Base-by-base conservation (phyloP, 192 early-diverging fungal species). In the Coemansia sp. region DNA sequence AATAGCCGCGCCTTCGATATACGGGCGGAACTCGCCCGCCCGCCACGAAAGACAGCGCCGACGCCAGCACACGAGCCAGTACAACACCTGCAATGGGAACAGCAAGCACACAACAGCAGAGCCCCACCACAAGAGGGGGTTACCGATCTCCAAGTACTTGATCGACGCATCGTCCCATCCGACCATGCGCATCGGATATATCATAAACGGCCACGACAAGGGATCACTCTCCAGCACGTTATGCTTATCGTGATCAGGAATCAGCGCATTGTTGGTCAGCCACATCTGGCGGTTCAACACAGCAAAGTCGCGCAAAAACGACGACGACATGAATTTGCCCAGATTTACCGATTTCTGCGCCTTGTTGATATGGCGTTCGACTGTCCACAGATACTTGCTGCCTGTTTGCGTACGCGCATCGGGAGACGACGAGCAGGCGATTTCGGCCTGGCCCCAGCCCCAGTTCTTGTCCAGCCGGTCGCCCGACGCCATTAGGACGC, bases 371-470 rank as follows among this genome's bases (percentile, higher is more conserved):
- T 98, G 93, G 45, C 86, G 81, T 81, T 98, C 96, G 62, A 98
- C 69, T 69, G 95, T 97, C 96, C 96, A 98, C 77, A 89, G 87
- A 53, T 89, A 43, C 50, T 32, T 38, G 5, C 14, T 2, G 11
- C 37, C 56, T 2, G 17, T n/a, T 9, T 58, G 35, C 12, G 47
- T 11, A n/a, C 41, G 41, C 14, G 21, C 48, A 11, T 41, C 48
- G 22, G 22, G 14, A 23, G 22, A 25, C 11, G 45, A 5, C 58
- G 95, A 90, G 41, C 97, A 95, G 27, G 93, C 93, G 35, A 97
- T 88, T 63, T 99, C 94, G 47, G 93, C 90, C 74, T 96, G 94
- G 39, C 87, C 87, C 81, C 89, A 95, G 37, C 89, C 95, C 95
- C 94, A 97, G 50, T 90, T 86, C 62, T 79, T 73, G 49, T 96